Conservation (phyloP, 495 filamentous ascomycete genomes). For the Niebla homalea region DNA sequence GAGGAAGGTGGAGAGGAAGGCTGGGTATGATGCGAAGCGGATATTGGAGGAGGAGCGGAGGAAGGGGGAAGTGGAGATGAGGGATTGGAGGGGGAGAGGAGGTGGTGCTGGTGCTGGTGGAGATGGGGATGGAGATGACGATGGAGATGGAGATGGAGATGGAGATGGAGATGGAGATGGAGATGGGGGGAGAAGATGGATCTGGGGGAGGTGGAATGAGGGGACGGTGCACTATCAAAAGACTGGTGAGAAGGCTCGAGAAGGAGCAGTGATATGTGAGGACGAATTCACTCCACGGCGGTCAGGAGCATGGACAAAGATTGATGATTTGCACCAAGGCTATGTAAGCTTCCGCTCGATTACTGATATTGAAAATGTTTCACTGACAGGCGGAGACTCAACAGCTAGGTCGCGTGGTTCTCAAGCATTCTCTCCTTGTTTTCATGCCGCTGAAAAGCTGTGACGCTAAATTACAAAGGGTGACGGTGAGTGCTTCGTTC, state of each 20-base stretch:
- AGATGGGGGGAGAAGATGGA: neutral
- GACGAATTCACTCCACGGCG: too few relatives aligned
- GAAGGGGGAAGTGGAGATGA: slow-evolving; percentile 15
- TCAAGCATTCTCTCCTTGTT: too few relatives aligned
- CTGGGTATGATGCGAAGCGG: slow-evolving; percentile 9
- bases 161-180: neutral
- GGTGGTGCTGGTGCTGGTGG: neutral
- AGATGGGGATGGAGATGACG: neutral
- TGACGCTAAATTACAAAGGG: too few relatives aligned
- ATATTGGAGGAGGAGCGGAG: slow-evolving; percentile 3
- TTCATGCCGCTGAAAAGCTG: too few relatives aligned
- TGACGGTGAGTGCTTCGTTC: too few relatives aligned
- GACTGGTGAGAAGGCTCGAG: neutral
- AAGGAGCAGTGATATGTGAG: too few relatives aligned
- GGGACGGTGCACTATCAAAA: neutral
- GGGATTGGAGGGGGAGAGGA: slow-evolving; percentile 9
- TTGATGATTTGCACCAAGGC: too few relatives aligned
- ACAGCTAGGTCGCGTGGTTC: too few relatives aligned
- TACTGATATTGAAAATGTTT: too few relatives aligned
- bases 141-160: slow-evolving; percentile 1
- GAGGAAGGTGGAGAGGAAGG: slow-evolving; percentile 11
- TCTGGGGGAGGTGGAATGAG: neutral
- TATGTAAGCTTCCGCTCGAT: too few relatives aligned
- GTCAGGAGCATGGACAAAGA: too few relatives aligned
- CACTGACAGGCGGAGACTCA: too few relatives aligned